Percentiles rank a stretch among this genome's conserved stretches.
Conservation (phyloP, 1,284 basidiomycete genomes). For the Papiliotrema terrestris region DNA sequence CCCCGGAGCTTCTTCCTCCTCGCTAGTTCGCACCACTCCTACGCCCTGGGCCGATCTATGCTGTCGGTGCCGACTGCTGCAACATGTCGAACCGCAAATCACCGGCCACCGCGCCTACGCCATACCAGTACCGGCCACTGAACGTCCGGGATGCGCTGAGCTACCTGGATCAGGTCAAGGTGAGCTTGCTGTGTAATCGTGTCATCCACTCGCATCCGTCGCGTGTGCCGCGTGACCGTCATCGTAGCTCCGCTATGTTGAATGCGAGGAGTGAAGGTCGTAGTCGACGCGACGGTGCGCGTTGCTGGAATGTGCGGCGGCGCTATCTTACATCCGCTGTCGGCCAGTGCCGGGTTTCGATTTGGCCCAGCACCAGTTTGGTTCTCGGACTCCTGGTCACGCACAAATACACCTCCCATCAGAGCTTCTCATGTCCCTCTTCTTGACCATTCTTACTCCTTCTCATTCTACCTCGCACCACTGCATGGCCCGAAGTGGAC, state of each 20-base stretch:
- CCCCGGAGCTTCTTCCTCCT: no score
- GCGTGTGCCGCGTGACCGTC: neutral
- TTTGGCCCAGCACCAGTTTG: no score
- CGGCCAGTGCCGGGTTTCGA: no score
- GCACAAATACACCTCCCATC: neutral
- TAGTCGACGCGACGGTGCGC: neutral
- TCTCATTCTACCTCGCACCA: no score
- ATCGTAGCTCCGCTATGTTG: neutral
- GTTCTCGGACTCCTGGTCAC: neutral
- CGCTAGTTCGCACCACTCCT: no score
- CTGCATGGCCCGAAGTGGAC: no score
- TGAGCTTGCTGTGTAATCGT: slow-evolving; percentile 24
- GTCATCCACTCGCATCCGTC: neutral
- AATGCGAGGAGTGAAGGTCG: no score
- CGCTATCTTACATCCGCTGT: no score
- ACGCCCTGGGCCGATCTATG: no score
- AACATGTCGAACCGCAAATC: slow-evolving; percentile 1
- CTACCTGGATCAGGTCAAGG: slow-evolving; percentile 94
- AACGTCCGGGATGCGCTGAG: slow-evolving; percentile 78
- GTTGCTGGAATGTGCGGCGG: neutral
- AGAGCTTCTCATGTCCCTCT: neutral
- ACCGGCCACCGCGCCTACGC: neutral
- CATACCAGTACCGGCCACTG: slow-evolving; percentile 38
- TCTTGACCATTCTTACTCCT: neutral
- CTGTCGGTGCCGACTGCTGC: no score